Evolutionary conservation across 1,284 basidiomycete genomes (phyloP), one percentile per base, ranked within the genome.

Genomic region (Ceratobasidium sp.): DNA sequence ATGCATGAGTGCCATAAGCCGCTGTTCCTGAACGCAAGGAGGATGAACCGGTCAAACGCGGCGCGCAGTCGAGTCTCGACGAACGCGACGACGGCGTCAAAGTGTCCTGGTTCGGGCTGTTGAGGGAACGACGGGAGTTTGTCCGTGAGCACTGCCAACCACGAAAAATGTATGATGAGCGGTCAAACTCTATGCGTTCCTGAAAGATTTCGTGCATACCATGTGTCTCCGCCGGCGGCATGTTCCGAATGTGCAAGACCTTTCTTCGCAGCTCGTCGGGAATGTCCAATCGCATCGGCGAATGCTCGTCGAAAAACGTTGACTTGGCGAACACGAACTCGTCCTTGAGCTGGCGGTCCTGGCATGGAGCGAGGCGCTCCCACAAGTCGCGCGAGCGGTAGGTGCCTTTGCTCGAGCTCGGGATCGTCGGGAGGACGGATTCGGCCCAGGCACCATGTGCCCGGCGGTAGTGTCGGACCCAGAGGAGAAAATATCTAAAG

Each of bases 401-500:
- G 48, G 46, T 33, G 17, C 61, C 59, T 3, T 56, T 50, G 33
- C 59, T 64, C 28, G 71, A 65, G 61, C 78, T 48, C n/a, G 65
- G 73, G 59, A 75, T n/a, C 15, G 56, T 56, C 12, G 56, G 78
- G 46, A 75, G 71, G 12, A 75, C 73, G 10, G 73, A 56, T 23
- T 68, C 50, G n/a, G 66, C 78, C 73, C 61, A 69, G 17, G 62
- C 77, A 38, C 54, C 9, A 57, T 79, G 77, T 28, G 42, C 59
- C 6, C 56, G 44, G 33, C 73, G 75, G 65, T 79, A 79, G 61
- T 70, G 54, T 7, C 70, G 57, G 28, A 79, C 54, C 78, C 78
- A 79, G 40, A 68, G 74, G 20, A 62, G 75, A 56, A 79, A 79
- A 33, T 77, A 77, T 23, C 78, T 79, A 33, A 62, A 7, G 15